Base-by-base conservation (phyloP, 148 eudicot species). In the Camellia japonica region DNA sequence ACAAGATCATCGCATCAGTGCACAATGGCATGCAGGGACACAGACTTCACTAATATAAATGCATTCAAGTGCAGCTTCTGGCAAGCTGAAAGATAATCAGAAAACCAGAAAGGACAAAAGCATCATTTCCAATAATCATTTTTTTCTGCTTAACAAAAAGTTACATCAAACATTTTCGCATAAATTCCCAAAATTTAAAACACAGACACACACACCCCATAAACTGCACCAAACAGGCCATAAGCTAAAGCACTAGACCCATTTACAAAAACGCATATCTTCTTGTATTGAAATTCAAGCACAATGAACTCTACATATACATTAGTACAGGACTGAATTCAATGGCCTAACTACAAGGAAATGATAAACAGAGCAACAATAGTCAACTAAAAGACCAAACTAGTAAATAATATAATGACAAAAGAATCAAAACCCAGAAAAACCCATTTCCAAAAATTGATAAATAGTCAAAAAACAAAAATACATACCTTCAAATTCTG, bases 401-500 rank as follows among this genome's bases (percentile, higher is more conserved):
- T 75, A 9, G 3, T 43, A n/a, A 71, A 20, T n/a, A n/a, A 42
- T 46, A 60, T 18, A n/a, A 7, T 1, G 15, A 58, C 11, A 67
- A 15, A 3, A 7, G 18, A 61, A 19, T 3, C 42, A 42, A 16
- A 72, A 80, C 11, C 64, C 19, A 59, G 44, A 51, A 73, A 59
- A 62, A 67, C 63, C 63, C 73, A 54, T 66, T 41, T 47, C 9
- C 12, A 2, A 55, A 67, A 78, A 23, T 30, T 46, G 7, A 13
- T 38, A 56, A 56, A 78, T 30, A 19, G 42, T 4, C 18, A 74
- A 80, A 54, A 74, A 55, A 2, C 51, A 41, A n/a, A 80, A 23
- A 11, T 54, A 23, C 58, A 18, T 61, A 81, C 83, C 83, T 61
- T 41, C 71, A 70, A 71, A 54, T 81, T 71, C 20, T 67, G 69